These are phyloP conservation scores for Amyloporia xantha DNA, from an alignment of 768 basidiomycete species.

Conservation along the genomic window DNA sequence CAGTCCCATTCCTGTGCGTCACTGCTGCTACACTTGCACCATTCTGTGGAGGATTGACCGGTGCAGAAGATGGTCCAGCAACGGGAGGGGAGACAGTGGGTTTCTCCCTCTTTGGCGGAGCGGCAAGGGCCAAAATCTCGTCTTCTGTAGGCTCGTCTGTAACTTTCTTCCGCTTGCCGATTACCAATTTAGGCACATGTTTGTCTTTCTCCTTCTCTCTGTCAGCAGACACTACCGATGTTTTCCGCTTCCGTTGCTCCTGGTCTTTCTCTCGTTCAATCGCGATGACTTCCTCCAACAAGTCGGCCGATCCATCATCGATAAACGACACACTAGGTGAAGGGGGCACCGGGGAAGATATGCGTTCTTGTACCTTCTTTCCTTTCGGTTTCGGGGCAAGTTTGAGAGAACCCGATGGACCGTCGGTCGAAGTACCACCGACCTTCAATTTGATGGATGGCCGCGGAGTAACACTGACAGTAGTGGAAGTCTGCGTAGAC, in stretches of 20 bases:
- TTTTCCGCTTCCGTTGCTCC: conserved; percentile 29
- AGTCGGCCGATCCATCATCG: conserved; percentile 77
- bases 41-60: conserved; percentile 10
- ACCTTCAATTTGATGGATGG: conserved; percentile 69
- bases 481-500: conserved; percentile 20
- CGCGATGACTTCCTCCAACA: conserved; percentile 76
- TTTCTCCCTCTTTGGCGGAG: conserved; percentile 53
- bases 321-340: conserved; percentile 33
- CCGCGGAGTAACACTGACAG: conserved; percentile 32
- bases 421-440: conserved; percentile 13
- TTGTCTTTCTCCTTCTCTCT: conserved; percentile 23
- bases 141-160: conserved; percentile 37
- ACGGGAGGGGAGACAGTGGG: conserved; percentile 16
- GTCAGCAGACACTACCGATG: conserved; percentile 1
- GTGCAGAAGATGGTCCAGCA: conserved; percentile 15
- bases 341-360: conserved; percentile 25
- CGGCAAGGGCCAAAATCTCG: conserved; percentile 55
- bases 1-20: conserved; percentile 17
- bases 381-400: conserved; percentile 17
- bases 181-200: conserved; percentile 31
- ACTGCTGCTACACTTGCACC: conserved; percentile 21
- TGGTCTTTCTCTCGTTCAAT: conserved; percentile 64
- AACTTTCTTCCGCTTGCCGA: conserved; percentile 51
- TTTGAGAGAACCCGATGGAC: conserved; percentile 11
- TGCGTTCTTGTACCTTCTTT: conserved; percentile 22